phyloP scores from a whole-genome alignment of 2,329 filamentous ascomycete genomes.

The Aspergillus pseudoglaucus region DNA sequence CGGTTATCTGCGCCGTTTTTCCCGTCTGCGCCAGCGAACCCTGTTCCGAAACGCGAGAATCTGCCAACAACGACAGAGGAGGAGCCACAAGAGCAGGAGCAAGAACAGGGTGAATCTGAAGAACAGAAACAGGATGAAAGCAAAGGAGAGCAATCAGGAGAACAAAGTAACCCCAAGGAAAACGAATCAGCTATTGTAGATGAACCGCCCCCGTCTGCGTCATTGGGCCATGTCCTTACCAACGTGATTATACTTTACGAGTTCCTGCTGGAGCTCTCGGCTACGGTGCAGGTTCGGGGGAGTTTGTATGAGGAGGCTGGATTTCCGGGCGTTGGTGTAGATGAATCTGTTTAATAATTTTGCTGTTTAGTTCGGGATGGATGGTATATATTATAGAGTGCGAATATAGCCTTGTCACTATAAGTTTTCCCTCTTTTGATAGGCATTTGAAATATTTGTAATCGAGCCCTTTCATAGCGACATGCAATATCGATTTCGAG shows the following conservation, averaged over 20 bases:
- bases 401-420: too few relatives aligned
- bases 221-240: constrained; percentile 70
- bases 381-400: neutral
- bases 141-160: neutral
- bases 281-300: constrained; percentile 66
- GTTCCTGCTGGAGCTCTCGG: constrained; percentile 70
- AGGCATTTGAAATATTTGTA: too few relatives aligned
- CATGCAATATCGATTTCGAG: too few relatives aligned
- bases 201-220: constrained; percentile 46
- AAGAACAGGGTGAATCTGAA: neutral
- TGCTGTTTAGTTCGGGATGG: neutral
- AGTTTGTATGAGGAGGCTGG: constrained; percentile 70
- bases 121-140: neutral
- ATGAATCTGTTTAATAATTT: neutral
- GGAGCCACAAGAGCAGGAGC: neutral
- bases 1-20: constrained; percentile 29
- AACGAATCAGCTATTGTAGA: constrained; percentile 13
- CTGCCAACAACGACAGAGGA: neutral
- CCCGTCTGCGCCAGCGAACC: constrained; percentile 6
- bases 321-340: constrained; percentile 35
- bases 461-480: too few relatives aligned
- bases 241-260: constrained; percentile 75
- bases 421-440: too few relatives aligned
- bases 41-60: neutral
- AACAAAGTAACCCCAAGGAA: constrained; percentile 5